phyloP scores from a whole-genome alignment of 805 yeast species.

The Saccharomycopsis sp. region DNA sequence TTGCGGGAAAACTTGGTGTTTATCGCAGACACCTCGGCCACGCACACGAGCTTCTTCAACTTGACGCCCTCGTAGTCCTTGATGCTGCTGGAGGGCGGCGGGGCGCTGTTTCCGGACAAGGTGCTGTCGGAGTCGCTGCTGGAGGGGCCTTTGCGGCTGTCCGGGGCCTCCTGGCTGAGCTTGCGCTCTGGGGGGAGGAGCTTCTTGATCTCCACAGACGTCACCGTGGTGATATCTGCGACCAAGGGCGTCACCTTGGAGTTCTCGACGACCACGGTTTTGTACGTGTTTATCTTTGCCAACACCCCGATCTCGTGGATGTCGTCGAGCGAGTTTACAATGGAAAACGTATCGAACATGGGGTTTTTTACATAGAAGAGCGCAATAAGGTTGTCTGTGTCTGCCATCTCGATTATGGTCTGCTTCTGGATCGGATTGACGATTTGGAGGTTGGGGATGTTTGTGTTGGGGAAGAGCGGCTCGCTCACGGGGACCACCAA shows the following conservation, averaged over 20 bases:
- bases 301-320: slow-evolving; percentile 17
- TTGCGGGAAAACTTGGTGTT: slow-evolving; percentile 2
- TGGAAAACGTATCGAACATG: slow-evolving; percentile 13
- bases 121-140: slow-evolving; percentile 1
- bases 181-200: slow-evolving; percentile 12
- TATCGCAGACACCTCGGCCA: slow-evolving; percentile 8
- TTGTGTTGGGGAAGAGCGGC: slow-evolving; percentile 18
- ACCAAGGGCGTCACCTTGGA: slow-evolving; percentile 13
- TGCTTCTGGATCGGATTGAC: slow-evolving; percentile 19
- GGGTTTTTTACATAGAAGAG: slow-evolving; percentile 17
- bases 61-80: slow-evolving; percentile 7
- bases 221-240: slow-evolving; percentile 7
- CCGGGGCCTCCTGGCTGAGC: background rate
- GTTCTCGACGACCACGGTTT: slow-evolving; percentile 5
- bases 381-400: slow-evolving; percentile 13
- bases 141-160: background rate
- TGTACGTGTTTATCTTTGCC: slow-evolving; percentile 8
- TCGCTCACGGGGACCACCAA: slow-evolving; percentile 14
- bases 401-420: slow-evolving; percentile 17
- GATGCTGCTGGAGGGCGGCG: background rate
- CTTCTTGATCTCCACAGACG: slow-evolving; percentile 1
- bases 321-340: slow-evolving; percentile 11
- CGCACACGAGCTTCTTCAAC: slow-evolving; percentile 11
- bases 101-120: background rate
- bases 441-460: slow-evolving; percentile 13